Percentiles rank a stretch among this genome's conserved stretches.
These are phyloP conservation scores for Auriscalpium orientale DNA, from an alignment of 768 basidiomycete species.

Conservation along the genomic window DNA sequence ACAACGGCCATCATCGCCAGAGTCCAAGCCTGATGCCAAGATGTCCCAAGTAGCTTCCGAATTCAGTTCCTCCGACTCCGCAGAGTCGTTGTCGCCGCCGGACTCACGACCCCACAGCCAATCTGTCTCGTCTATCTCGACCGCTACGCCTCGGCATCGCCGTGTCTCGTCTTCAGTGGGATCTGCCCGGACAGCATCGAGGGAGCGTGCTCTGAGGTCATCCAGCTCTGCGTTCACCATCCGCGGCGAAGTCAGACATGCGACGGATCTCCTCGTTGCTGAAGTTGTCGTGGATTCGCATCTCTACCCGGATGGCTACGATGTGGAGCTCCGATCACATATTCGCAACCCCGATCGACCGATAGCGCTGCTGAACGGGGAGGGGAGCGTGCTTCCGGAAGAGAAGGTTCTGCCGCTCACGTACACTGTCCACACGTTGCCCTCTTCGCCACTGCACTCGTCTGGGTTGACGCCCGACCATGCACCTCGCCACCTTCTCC, in stretches of 20 bases:
- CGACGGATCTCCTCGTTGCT: constrained; percentile 66
- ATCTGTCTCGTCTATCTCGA: constrained; percentile 9
- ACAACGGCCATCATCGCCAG: constrained; percentile 10
- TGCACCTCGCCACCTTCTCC: constrained; percentile 64
- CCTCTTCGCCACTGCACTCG: constrained; percentile 76
- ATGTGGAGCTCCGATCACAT: constrained; percentile 38
- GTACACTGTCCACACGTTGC: constrained; percentile 65
- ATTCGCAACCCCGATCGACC: constrained; percentile 31
- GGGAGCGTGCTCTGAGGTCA: constrained; percentile 23
- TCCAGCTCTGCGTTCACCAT: constrained; percentile 53
- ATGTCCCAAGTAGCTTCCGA: neutral
- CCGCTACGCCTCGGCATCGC: constrained; percentile 4
- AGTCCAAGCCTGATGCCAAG: constrained; percentile 1
- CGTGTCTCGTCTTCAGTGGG: constrained; percentile 9
- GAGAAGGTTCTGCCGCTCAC: constrained; percentile 40
- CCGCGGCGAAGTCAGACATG: constrained; percentile 51
- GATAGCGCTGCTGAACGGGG: constrained; percentile 26
- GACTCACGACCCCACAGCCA: constrained; percentile 9
- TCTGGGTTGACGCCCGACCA: constrained; percentile 49
- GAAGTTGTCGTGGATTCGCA: constrained; percentile 80
- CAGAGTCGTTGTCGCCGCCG: neutral
- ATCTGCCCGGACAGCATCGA: constrained; percentile 26
- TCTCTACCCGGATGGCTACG: constrained; percentile 72
- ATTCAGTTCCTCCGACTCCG: neutral
- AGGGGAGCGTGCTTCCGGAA: neutral